Conservation (phyloP, 176 grass and related monocot species). For the Rhynchospora tenuis region DNA sequence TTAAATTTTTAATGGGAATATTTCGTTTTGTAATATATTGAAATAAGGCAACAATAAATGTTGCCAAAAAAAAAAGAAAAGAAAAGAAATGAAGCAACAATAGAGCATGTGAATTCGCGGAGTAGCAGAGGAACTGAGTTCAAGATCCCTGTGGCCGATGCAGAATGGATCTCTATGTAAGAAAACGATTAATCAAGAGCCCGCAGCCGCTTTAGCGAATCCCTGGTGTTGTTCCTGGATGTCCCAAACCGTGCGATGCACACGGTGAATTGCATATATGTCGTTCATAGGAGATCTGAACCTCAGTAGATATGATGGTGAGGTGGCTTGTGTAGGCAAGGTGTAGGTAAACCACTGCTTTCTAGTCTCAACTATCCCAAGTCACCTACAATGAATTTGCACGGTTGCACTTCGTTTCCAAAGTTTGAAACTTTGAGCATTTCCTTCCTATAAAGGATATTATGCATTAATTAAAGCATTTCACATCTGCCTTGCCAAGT, state of each 20-base stretch:
- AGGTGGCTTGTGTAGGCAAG: not conserved
- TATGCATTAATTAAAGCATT: not conserved
- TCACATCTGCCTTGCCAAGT: slow-evolving; percentile 2
- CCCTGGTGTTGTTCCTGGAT: too few species aligned
- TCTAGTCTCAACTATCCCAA: slow-evolving; percentile 3
- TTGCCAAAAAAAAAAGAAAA: too few species aligned
- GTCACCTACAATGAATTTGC: not conserved
- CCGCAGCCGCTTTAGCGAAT: not conserved
- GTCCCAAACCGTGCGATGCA: too few species aligned
- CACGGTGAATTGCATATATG: not conserved
- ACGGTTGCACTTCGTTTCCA: not conserved
- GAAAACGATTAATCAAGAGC: not conserved
- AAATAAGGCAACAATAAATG: not conserved
- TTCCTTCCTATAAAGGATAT: not conserved
- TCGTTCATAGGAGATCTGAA: not conserved
- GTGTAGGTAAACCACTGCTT: slow-evolving; percentile 9
- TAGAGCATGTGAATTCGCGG: not conserved
- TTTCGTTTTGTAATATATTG: not conserved
- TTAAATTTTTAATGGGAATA: not conserved
- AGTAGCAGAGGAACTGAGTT: not conserved
- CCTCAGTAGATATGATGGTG: not conserved
- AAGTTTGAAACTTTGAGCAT: not conserved
- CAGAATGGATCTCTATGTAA: not conserved
- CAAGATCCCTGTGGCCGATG: not conserved
- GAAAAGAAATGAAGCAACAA: not conserved